Percentiles rank a stretch among this genome's conserved stretches.
These are phyloP conservation scores for Fusarium metavorans DNA, from an alignment of 2,329 filamentous ascomycete genomes.

Conservation along the genomic window DNA sequence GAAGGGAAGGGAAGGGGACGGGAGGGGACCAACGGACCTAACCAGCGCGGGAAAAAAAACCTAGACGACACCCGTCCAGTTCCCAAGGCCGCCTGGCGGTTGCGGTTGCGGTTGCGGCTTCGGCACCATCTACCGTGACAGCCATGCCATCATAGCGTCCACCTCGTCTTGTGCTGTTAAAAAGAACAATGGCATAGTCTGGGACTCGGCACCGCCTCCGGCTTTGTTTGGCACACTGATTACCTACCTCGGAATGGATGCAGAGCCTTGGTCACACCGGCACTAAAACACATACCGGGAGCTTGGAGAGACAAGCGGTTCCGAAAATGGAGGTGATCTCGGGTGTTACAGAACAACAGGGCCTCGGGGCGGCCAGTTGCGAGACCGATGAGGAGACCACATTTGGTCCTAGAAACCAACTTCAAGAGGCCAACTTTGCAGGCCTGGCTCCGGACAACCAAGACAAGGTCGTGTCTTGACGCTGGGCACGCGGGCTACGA, in stretches of 20 bases:
- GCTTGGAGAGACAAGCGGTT: slow-evolving; percentile 34
- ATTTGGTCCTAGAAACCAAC: slow-evolving; percentile 30
- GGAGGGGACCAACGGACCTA: not conserved
- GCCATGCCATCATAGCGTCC: slow-evolving; percentile 9
- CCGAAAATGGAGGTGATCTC: slow-evolving; percentile 19
- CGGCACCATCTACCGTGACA: slow-evolving; percentile 23
- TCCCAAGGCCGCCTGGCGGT: slow-evolving; percentile 15
- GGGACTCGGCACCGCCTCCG: not conserved
- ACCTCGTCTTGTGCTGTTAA: not conserved
- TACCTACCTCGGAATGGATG: not conserved
- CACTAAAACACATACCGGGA: slow-evolving; percentile 34
- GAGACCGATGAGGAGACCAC: slow-evolving; percentile 1
- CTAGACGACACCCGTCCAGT: slow-evolving; percentile 19
- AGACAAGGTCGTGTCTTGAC: slow-evolving; percentile 11
- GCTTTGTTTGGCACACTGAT: slow-evolving; percentile 6
- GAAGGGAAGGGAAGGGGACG: not conserved
- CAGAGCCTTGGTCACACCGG: slow-evolving; percentile 15
- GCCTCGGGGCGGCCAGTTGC: slow-evolving; percentile 7
- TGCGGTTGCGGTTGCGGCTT: slow-evolving; percentile 23
- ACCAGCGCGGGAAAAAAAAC: slow-evolving; percentile 28
- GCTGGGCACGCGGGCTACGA: slow-evolving; percentile 3
- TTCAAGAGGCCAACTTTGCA: slow-evolving; percentile 23
- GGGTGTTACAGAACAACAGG: slow-evolving; percentile 25
- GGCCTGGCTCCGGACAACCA: slow-evolving; percentile 11
- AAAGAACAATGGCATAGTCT: slow-evolving; percentile 2